Evolutionary conservation across 345 rosid genomes (phyloP).

Genomic region (Balakata baccata): DNA sequence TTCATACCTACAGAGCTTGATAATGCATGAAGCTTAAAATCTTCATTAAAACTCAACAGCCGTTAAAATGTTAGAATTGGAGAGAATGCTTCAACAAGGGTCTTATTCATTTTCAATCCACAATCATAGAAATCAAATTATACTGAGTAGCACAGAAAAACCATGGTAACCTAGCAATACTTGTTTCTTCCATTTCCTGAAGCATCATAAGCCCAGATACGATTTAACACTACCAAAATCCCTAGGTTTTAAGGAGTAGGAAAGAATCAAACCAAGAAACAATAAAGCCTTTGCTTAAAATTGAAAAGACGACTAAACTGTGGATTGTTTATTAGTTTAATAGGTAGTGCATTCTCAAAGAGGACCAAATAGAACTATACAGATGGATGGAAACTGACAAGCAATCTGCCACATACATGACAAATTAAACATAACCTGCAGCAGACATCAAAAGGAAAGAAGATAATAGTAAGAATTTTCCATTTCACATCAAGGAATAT

Average conservation of each 20-base stretch:
- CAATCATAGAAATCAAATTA: background rate
- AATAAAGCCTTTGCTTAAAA: background rate
- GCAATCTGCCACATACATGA: background rate
- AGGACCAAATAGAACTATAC: background rate
- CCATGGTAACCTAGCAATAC: no score
- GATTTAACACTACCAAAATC: background rate
- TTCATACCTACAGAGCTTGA: background rate
- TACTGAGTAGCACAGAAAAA: background rate
- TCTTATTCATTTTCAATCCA: background rate
- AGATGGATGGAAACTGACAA: background rate
- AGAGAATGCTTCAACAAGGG: background rate
- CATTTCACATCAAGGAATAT: background rate
- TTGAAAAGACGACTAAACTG: background rate
- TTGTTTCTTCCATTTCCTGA: background rate
- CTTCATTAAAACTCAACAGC: constrained; percentile 36
- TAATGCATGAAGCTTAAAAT: constrained; percentile 64
- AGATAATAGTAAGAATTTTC: background rate
- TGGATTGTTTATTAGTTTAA: background rate
- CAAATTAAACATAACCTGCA: background rate
- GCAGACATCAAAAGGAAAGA: background rate
- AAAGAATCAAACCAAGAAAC: background rate
- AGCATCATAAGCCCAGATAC: background rate
- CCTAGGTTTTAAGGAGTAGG: background rate
- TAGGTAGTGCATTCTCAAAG: background rate
- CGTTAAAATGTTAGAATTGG: no score